A percentile compares a stretch with the other conserved stretches of the same genome.
phyloP scores from a whole-genome alignment of 2,329 filamentous ascomycete species.

The Pseudogymnoascus sp. region DNA sequence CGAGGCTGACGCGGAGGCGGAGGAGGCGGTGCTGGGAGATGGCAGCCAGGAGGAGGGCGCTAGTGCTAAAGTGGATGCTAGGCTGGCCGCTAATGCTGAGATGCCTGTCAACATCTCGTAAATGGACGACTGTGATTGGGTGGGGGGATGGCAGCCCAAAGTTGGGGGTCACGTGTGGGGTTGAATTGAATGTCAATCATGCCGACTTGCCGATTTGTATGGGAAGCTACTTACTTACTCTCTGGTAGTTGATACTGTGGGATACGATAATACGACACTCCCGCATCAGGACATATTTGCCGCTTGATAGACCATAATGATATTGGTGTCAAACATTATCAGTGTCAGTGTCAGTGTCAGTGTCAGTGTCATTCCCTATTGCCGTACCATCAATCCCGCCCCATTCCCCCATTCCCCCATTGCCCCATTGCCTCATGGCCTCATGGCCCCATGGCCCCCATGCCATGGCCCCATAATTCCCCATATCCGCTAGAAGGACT shows the following conservation, averaged over 20 bases:
- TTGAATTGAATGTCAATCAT: background rate
- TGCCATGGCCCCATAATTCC: background rate
- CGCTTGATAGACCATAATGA: too few species aligned
- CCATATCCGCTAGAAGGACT: background rate
- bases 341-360: background rate
- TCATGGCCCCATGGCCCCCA: background rate
- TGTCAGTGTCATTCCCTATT: too few species aligned
- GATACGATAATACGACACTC: background rate
- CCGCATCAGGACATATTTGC: too few species aligned
- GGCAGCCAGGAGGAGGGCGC: background rate
- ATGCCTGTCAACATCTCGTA: background rate
- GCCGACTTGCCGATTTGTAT: background rate
- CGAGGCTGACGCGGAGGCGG: background rate
- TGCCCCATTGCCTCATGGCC: too few species aligned
- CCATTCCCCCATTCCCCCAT: too few species aligned
- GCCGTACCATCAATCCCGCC: too few species aligned
- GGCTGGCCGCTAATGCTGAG: background rate
- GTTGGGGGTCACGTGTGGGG: background rate
- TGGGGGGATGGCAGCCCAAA: background rate
- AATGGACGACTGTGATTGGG: background rate
- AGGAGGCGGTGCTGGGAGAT: background rate
- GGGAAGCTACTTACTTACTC: background rate
- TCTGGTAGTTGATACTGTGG: background rate
- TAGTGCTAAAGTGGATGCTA: background rate
- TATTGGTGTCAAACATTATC: too few species aligned